phyloP scores from a whole-genome alignment of 805 yeast species.

The Ogataea nitratoaversa region DNA sequence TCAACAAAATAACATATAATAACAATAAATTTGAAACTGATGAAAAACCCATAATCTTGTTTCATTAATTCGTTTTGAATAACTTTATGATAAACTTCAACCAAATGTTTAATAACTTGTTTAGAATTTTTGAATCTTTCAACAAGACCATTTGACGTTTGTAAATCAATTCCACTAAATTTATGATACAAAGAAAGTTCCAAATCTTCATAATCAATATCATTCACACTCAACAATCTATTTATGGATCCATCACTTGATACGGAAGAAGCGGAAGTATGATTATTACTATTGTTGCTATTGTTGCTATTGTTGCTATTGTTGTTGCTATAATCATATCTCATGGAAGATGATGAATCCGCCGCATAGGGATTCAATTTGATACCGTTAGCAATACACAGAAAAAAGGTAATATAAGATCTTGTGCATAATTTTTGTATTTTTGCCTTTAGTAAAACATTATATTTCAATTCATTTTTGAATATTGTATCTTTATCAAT shows the following conservation, averaged over 20 bases:
- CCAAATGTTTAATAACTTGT: conserved; percentile 10
- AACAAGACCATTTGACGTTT: neutral
- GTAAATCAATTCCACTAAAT: neutral
- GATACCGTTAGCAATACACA: neutral
- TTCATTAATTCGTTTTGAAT: conserved; percentile 3
- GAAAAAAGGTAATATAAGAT: conserved; percentile 2
- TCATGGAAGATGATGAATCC: too few species aligned
- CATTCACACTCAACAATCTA: conserved; percentile 1
- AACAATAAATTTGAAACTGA: conserved; percentile 13
- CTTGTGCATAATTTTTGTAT: conserved; percentile 2
- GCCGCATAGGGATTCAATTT: too few species aligned
- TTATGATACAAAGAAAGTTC: conserved; percentile 3
- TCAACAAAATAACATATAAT: conserved; percentile 18
- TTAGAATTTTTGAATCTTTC: conserved; percentile 10
- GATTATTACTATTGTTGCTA: too few species aligned
- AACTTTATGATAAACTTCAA: conserved; percentile 11
- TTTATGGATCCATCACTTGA: too few species aligned
- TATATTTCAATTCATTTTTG: conserved; percentile 2
- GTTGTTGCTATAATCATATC: too few species aligned
- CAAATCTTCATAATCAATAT: conserved; percentile 2
- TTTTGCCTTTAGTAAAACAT: conserved; percentile 7
- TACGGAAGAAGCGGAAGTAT: too few species aligned
- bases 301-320: too few species aligned
- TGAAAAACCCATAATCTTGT: conserved; percentile 16
- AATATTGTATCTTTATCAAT: conserved; percentile 5